Evolutionary conservation across 2,329 filamentous ascomycete genomes (phyloP).

Genomic region (Sclerotinia minor): DNA sequence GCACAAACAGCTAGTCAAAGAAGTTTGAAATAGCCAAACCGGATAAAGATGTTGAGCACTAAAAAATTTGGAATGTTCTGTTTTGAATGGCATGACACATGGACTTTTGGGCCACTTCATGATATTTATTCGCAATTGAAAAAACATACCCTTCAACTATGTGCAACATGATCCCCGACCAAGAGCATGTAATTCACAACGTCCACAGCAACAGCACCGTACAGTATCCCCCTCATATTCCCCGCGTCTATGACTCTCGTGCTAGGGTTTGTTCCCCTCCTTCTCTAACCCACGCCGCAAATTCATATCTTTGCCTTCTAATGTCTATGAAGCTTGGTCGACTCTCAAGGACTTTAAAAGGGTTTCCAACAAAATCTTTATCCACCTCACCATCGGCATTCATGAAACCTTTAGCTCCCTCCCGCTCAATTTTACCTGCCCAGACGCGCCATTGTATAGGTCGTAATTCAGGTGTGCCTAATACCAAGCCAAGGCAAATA

Average conservation of each 20-base stretch:
- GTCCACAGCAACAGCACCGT: constrained; percentile 1
- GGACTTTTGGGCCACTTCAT: constrained; percentile 8
- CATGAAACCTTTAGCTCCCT: constrained; percentile 63
- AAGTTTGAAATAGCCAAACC: not conserved
- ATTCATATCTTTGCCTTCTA: constrained; percentile 75
- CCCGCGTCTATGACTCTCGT: constrained; percentile 15
- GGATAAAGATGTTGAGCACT: not conserved
- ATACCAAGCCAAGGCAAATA: constrained; percentile 80
- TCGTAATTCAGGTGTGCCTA: constrained; percentile 73
- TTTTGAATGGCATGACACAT: not conserved
- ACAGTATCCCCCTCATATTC: not conserved
- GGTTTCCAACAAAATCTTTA: constrained; percentile 71
- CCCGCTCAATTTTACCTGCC: constrained; percentile 80
- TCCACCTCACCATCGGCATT: constrained; percentile 64
- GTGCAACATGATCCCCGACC: not conserved
- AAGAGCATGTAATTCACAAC: constrained; percentile 4
- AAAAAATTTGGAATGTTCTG: not conserved
- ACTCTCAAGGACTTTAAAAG: constrained; percentile 76
- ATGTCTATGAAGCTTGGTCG: constrained; percentile 86
- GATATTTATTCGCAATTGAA: not conserved
- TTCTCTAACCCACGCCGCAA: constrained; percentile 68
- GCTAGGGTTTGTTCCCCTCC: constrained; percentile 28
- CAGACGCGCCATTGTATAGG: constrained; percentile 83
- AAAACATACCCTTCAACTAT: not conserved
- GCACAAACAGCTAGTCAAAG: not conserved